These are phyloP conservation scores for Waitea zeae DNA, from an alignment of 1,284 basidiomycete species.

Conservation along the genomic window DNA sequence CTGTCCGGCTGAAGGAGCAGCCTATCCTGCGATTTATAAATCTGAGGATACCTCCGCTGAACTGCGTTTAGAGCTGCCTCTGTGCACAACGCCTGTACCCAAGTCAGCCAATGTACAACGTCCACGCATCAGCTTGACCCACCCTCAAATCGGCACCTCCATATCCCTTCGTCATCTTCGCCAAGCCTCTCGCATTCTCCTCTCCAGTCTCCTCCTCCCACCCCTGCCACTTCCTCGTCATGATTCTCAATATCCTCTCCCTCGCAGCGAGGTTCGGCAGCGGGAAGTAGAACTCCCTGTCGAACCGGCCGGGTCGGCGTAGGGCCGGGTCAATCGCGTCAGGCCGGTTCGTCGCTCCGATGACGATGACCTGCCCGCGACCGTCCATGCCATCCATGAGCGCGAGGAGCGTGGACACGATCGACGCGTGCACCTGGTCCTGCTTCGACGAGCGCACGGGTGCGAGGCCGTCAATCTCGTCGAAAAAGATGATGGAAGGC, in stretches of 20 bases:
- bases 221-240: slow-evolving; percentile 84
- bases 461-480: slow-evolving; percentile 97
- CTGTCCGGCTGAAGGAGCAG: slow-evolving; percentile 75
- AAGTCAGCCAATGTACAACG: slow-evolving; percentile 3
- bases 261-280: slow-evolving; percentile 76
- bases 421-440: slow-evolving; percentile 97
- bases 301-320: slow-evolving; percentile 88
- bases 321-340: slow-evolving; percentile 96
- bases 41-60: slow-evolving; percentile 92
- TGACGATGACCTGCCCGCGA: slow-evolving; percentile 92
- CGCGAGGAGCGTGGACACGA: slow-evolving; percentile 91
- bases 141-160: slow-evolving; percentile 92
- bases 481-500: slow-evolving; percentile 93
- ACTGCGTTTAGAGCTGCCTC: slow-evolving; percentile 96
- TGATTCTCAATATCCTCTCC: slow-evolving; percentile 81
- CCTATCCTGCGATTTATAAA: slow-evolving; percentile 86
- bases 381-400: slow-evolving; percentile 99
- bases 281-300: slow-evolving; percentile 97
- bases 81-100: slow-evolving; percentile 84
- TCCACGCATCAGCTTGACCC: too few relatives aligned
- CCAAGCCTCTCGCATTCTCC: slow-evolving; percentile 52
- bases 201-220: slow-evolving; percentile 48
- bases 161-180: slow-evolving; percentile 91
- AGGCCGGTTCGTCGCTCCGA: slow-evolving; percentile 94
- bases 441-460: slow-evolving; percentile 97